Evolutionary conservation across 441 rosid genomes (phyloP).

Genomic region (Arabidopsis lyrata): DNA sequence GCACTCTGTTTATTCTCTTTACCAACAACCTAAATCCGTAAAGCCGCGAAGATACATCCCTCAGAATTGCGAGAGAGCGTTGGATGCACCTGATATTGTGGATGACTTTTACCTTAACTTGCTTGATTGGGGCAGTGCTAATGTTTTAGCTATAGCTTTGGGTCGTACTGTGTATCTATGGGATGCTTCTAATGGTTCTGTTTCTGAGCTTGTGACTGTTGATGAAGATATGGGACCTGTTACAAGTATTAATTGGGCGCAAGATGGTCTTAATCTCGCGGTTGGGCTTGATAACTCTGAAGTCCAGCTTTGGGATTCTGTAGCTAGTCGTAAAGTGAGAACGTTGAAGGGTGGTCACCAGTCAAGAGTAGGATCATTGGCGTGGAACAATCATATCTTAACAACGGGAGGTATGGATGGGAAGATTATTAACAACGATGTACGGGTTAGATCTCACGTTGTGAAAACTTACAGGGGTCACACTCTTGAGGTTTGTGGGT

Average conservation of each 20-base stretch:
- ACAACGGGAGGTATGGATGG: conserved; percentile 51
- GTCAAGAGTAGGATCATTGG: conserved; percentile 43
- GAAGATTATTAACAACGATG: conserved; percentile 42
- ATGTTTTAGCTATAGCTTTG: conserved; percentile 61
- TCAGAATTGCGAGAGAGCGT: conserved; percentile 24
- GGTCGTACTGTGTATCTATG: conserved; percentile 58
- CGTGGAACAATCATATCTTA: conserved; percentile 45
- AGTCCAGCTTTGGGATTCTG: conserved; percentile 72
- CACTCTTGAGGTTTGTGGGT: conserved; percentile 43
- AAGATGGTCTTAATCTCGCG: conserved; percentile 70
- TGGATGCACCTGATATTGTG: conserved; percentile 50
- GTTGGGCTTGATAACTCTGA: conserved; percentile 70
- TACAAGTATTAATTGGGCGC: conserved; percentile 75
- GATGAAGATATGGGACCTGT: conserved; percentile 68
- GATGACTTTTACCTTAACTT: conserved; percentile 79
- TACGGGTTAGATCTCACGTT: conserved; percentile 37
- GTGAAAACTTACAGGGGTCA: conserved; percentile 47
- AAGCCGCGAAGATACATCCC: conserved; percentile 36
- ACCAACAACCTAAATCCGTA: conserved; percentile 25
- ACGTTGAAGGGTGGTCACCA: conserved; percentile 26
- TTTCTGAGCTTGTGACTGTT: conserved; percentile 66
- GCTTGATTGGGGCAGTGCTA: conserved; percentile 73
- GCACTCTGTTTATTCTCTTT: conserved; percentile 26
- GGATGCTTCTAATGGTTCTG: conserved; percentile 66
- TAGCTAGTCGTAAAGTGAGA: conserved; percentile 40